Base-by-base conservation (phyloP, 495 filamentous ascomycete genomes). In the Tirmania nivea region DNA sequence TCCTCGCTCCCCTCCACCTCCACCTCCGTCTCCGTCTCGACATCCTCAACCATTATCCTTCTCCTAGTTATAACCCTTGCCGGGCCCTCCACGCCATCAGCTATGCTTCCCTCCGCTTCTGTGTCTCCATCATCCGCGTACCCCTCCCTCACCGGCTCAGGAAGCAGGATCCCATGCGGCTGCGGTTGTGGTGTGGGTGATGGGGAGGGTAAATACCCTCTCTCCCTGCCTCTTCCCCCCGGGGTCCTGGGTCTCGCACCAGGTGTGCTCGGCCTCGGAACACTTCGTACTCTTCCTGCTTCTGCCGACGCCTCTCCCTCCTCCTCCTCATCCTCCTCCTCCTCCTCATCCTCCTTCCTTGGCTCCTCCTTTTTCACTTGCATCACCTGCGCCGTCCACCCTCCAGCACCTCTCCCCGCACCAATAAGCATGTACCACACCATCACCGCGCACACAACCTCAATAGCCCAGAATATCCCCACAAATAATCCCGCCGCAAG, bases 381-480 rank as follows among this genome's bases (percentile, higher is more conserved):
- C 19, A 53, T 45, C 9, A 53, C 57, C 48, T 63, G 60, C n/a
- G n/a, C 48, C 11, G 3, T n/a, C n/a, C 55, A 19, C 20, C 34
- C 45, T 36, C 14, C 48, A 10, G 17, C 37, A 35, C 14, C 20
- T 53, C 16, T 47, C 51, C 19, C 34, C 17, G 11, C 64, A 56
- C 37, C 61, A 62, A 52, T 62, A 56, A 52, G 60, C 19, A 3
- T 51, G 59, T 19, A 60, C 63, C 64, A 69, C 37, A 58, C 64
- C 34, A 39, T 52, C 53, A 2, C 51, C 50, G 49, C 56, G 42
- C 19, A 52, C 54, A 73, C 48, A 67, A 93, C 71, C 58, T 83
- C 83, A 1, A 75, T 69, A 9, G 63, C 65, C 88, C 86, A 95
- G 65, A 95, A 94, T 25, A 75, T 48, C 3, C 62, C 67, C 4